phyloP scores from a whole-genome alignment of 495 filamentous ascomycete genomes.

The Penicillium coffeae region DNA sequence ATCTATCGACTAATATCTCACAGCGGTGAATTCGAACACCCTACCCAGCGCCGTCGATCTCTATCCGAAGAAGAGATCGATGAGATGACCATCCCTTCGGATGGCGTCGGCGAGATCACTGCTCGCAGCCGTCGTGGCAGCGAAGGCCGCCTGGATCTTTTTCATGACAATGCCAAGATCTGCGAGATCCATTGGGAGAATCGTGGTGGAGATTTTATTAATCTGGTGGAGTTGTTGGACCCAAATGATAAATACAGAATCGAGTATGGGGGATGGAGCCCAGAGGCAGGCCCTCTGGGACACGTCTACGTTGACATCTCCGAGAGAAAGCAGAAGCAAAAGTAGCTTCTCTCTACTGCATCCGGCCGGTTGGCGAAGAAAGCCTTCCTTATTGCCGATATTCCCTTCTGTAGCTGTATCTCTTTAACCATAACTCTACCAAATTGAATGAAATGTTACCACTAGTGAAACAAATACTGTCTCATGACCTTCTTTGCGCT shows the following conservation, averaged over 20 bases:
- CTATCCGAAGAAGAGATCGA: conserved; percentile 37
- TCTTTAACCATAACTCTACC: not conserved
- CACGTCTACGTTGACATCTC: conserved; percentile 36
- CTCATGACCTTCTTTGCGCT: no score
- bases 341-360: conserved; percentile 7
- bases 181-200: conserved; percentile 44
- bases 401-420: not conserved
- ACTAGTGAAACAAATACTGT: not conserved
- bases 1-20: conserved; percentile 6
- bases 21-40: conserved; percentile 34
- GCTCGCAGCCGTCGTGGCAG: conserved; percentile 34
- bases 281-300: conserved; percentile 32
- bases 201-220: conserved; percentile 19
- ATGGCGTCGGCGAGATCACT: conserved; percentile 35
- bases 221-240: conserved; percentile 33
- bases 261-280: conserved; percentile 36
- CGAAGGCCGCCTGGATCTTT: conserved; percentile 37
- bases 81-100: conserved; percentile 27
- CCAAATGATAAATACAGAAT: conserved; percentile 28
- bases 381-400: not conserved
- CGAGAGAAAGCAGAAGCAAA: conserved; percentile 23
- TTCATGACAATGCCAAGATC: conserved; percentile 35
- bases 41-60: conserved; percentile 21
- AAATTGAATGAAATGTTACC: not conserved
- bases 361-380: not conserved